Evolutionary conservation across 495 filamentous ascomycete species (phyloP), one percentile per base, ranked within the genome.

Genomic region (Bathelium albidoporum): DNA sequence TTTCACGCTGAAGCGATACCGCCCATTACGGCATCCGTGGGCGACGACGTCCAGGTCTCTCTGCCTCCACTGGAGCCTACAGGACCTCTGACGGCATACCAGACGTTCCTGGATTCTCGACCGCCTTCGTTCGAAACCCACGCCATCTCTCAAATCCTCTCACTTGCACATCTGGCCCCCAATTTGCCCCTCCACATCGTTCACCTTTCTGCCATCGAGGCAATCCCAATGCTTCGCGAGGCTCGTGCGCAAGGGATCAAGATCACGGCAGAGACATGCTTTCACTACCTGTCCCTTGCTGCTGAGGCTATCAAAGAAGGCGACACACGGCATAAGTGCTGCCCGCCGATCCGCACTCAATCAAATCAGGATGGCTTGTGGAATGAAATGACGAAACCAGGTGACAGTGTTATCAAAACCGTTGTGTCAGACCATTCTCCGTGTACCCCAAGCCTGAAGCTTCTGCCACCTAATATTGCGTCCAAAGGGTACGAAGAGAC

Each of bases 1-100:
- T 98, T 98, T 77, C 94, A 98, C 70, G 94, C 94, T 22, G 94
- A 98, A 76, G 97, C 96, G 91, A 85, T 96, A 24, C 94, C 94
- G 1, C 91, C 93, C 2, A 88, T 91, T 64, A 77, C 89, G 49
- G 84, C 84, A 65, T 91, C 90, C 0, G 88, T 91, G 12, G 89
- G 90, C 49, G 90, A 95, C 71, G 83, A 83, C 18, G 87, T 88
- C 14, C 89, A 90, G 68, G 76, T 71, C 52, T 90, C 90, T 0
- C 76, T 82, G 0, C 86, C 91, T 32, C 92, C 91, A 9, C 74
- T 86, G 16, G 85, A 80, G 18, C 92, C 90, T 0, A 79, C 80
- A 60, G 93, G 93, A 1, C 85, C 87, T n/a, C 76, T 91, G 2
- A 83, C 87, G 63, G 80, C 84, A 31, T 98, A 98, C 78, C 83